These are phyloP conservation scores for Naganishia cerealis DNA, from an alignment of 1,284 basidiomycete species.

Conservation along the genomic window DNA sequence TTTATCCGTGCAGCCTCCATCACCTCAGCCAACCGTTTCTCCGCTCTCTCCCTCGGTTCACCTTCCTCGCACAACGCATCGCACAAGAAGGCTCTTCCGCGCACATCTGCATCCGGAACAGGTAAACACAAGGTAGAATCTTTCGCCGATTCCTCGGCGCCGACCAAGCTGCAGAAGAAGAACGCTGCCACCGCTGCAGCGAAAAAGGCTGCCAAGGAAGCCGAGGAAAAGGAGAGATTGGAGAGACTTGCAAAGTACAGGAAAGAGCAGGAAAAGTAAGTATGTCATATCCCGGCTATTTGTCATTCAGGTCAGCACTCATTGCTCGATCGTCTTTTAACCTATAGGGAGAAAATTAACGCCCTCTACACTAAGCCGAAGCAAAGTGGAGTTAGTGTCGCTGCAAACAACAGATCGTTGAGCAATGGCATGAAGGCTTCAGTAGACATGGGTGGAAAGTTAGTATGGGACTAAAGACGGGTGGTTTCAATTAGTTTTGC, in stretches of 20 bases:
- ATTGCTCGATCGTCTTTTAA: not conserved
- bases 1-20: conserved; percentile 1
- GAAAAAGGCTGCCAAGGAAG: conserved; percentile 31
- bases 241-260: conserved; percentile 29
- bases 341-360: conserved; percentile 24
- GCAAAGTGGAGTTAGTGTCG: conserved; percentile 8
- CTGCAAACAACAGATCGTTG: conserved; percentile 20
- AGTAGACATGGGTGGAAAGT: conserved; percentile 12
- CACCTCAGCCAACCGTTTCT: conserved; percentile 31
- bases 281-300: not conserved
- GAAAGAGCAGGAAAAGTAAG: conserved; percentile 30
- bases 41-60: conserved; percentile 24
- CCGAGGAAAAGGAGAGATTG: conserved; percentile 32
- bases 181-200: conserved; percentile 29
- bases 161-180: conserved; percentile 34
- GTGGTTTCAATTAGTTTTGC: no score
- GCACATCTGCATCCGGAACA: conserved; percentile 7
- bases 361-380: conserved; percentile 28
- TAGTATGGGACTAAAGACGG: conserved; percentile 24
- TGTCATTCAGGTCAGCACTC: not conserved
- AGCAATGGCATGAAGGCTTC: conserved; percentile 30
- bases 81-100: conserved; percentile 26
- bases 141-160: not conserved
- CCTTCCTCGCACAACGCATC: not conserved
- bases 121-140: conserved; percentile 22